Percentiles rank a stretch among this genome's conserved stretches.
Evolutionary conservation across 2,329 filamentous ascomycete genomes (phyloP).

Genomic region (Penicillium sp.): DNA sequence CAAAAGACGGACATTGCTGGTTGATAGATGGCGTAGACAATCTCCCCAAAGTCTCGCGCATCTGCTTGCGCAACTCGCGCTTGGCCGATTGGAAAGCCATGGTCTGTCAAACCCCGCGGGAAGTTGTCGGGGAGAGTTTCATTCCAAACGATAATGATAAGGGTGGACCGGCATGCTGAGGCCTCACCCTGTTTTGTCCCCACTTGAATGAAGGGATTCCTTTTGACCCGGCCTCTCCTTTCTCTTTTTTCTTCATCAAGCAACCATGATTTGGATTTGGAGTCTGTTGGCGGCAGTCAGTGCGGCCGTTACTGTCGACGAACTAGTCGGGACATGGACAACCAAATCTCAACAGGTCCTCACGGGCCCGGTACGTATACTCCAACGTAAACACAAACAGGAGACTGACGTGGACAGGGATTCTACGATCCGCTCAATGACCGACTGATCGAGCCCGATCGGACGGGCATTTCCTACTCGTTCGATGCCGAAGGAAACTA

Average conservation of each 20-base stretch:
- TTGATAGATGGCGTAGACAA: conserved; percentile 62
- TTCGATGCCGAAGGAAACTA: conserved; percentile 67
- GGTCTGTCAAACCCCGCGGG: conserved; percentile 20
- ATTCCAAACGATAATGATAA: conserved; percentile 22
- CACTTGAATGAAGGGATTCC: conserved; percentile 24
- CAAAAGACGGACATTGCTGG: conserved; percentile 64
- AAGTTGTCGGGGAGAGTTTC: conserved; percentile 9
- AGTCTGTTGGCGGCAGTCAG: conserved; percentile 37
- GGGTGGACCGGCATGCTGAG: conserved; percentile 18
- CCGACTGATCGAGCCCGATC: conserved; percentile 62
- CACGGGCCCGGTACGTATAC: conserved; percentile 61
- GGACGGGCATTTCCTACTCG: conserved; percentile 71
- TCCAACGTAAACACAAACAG: not conserved
- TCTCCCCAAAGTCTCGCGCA: conserved; percentile 64
- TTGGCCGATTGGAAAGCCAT: conserved; percentile 68
- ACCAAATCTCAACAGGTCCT: conserved; percentile 68
- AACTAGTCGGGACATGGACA: conserved; percentile 68
- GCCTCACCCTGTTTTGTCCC: conserved; percentile 16
- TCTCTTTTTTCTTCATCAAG: conserved; percentile 8
- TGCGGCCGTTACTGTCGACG: conserved; percentile 44
- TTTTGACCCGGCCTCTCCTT: not conserved
- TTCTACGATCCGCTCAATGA: conserved; percentile 70
- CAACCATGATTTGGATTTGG: conserved; percentile 34
- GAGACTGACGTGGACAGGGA: conserved; percentile 46
- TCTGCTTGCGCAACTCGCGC: conserved; percentile 67